A percentile compares a stretch with the other conserved stretches of the same genome.
phyloP scores from a whole-genome alignment of 768 basidiomycete genomes.

The Phylloporus arenicola region DNA sequence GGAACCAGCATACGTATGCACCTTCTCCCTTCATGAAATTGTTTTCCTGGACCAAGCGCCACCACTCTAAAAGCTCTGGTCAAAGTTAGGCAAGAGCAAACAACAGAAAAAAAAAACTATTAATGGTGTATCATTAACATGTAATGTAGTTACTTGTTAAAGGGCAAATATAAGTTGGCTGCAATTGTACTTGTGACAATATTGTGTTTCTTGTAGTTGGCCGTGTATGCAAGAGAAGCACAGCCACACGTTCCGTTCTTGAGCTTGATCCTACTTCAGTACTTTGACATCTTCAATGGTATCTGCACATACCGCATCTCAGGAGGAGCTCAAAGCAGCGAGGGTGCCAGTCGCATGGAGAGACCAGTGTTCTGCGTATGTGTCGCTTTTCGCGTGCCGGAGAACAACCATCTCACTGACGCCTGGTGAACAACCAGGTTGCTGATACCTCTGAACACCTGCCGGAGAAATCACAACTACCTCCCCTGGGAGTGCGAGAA shows the following conservation, averaged over 20 bases:
- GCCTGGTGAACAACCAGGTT: constrained; percentile 42
- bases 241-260: constrained; percentile 15
- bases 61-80: too few relatives aligned
- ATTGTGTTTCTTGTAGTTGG: too few relatives aligned
- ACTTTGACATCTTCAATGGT: constrained; percentile 42
- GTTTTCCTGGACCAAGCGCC: too few relatives aligned
- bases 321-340: constrained; percentile 71
- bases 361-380: constrained; percentile 89
- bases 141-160: too few relatives aligned
- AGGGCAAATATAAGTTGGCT: too few relatives aligned
- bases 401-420: not conserved
- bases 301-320: constrained; percentile 74
- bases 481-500: constrained; percentile 93
- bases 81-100: too few relatives aligned
- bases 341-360: constrained; percentile 78
- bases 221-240: too few relatives aligned
- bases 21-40: not conserved
- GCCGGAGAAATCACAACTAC: constrained; percentile 72
- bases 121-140: too few relatives aligned
- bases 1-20: not conserved
- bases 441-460: constrained; percentile 82
- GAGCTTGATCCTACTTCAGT: not conserved
- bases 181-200: too few relatives aligned
- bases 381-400: constrained; percentile 10
- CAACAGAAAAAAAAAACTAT: too few relatives aligned